Evolutionary conservation across 345 rosid species (phyloP), one percentile per base, ranked within the genome.

Genomic region (Clarkia xantiana): DNA sequence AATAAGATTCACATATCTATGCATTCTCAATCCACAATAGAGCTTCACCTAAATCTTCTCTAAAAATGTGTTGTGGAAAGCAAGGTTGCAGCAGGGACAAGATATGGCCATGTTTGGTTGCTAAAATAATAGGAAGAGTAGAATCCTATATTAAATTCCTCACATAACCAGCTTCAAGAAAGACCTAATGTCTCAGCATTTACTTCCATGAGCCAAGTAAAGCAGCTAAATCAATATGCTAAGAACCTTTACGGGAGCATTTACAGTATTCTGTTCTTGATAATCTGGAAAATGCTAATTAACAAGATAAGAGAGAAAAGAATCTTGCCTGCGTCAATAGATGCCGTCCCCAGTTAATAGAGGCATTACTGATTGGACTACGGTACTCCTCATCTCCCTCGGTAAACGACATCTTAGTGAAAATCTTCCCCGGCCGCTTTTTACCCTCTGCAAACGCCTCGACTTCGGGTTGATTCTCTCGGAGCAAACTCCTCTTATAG

Each of bases 371-470:
- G 1, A 78, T 68, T 14, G 57, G 58, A 1, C 81, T 62, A n/a
- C 42, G 50, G 11, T 43, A 45, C 64, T 63, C 56, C 59, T 39
- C 56, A 13, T 34, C 63, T 45, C 64, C 81, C 18, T 80, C 86
- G 54, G 71, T 62, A 62, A 89, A 86, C 14, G 98, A 91, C 96
- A 81, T 79, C 13, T 86, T 67, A 50, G 89, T 81, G 55, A 83
- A 86, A 25, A 84, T 75, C 76, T 91, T 86, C 12, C 96, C 98
- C 1, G 91, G 94, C 53, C 86, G 82, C 65, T 89, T 89, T 62
- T 65, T 65, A 52, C 70, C 91, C 51, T 76, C 75, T 17, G 39
- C 69, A 61, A 86, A 74, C 51, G 81, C 70, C 47, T 66, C 82
- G 40, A 55, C 18, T 47, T 15, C 56, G 50, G 47, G 44, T 16